Evolutionary conservation across 2,329 filamentous ascomycete species (phyloP).

Genomic region (Cordyceps tenuipes): DNA sequence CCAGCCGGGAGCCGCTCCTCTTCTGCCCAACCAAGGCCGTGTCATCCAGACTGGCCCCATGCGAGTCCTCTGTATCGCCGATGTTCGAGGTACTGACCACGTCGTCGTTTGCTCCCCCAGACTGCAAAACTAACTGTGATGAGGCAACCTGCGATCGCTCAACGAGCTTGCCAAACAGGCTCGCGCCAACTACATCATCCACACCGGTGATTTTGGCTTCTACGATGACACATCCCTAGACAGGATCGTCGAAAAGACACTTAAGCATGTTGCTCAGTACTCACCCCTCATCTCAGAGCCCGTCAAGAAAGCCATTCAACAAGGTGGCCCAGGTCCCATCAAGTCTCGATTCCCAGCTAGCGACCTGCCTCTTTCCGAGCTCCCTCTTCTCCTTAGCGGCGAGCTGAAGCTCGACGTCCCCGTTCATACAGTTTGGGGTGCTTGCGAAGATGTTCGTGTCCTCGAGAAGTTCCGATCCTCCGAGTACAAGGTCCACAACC

Average conservation of each 20-base stretch:
- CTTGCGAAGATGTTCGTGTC: slow-evolving; percentile 95
- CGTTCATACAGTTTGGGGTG: slow-evolving; percentile 98
- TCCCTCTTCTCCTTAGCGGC: slow-evolving; percentile 80
- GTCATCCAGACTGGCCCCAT: slow-evolving; percentile 58
- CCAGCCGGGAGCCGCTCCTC: slow-evolving; percentile 52
- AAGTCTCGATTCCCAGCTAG: slow-evolving; percentile 76
- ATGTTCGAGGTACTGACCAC: slow-evolving; percentile 54
- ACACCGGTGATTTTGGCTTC: slow-evolving; percentile 98
- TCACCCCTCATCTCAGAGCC: slow-evolving; percentile 83
- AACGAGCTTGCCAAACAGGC: slow-evolving; percentile 95
- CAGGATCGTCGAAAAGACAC: slow-evolving; percentile 95
- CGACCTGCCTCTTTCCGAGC: slow-evolving; percentile 85
- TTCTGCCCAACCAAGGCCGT: slow-evolving; percentile 60
- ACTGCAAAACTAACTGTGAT: slow-evolving; percentile 13
- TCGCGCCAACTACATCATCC: slow-evolving; percentile 93
- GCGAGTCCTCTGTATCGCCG: slow-evolving; percentile 61
- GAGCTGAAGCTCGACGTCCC: slow-evolving; percentile 88
- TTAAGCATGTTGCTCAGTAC: slow-evolving; percentile 98
- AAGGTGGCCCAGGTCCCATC: slow-evolving; percentile 64
- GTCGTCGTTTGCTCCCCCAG: slow-evolving; percentile 10
- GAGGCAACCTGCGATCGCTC: slow-evolving; percentile 89
- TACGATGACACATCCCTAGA: slow-evolving; percentile 95
- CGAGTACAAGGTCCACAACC: slow-evolving; percentile 95
- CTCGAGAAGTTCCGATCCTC: slow-evolving; percentile 94
- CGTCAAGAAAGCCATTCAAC: slow-evolving; percentile 58